phyloP scores from a whole-genome alignment of 441 rosid species.

The Populus hybrid region DNA sequence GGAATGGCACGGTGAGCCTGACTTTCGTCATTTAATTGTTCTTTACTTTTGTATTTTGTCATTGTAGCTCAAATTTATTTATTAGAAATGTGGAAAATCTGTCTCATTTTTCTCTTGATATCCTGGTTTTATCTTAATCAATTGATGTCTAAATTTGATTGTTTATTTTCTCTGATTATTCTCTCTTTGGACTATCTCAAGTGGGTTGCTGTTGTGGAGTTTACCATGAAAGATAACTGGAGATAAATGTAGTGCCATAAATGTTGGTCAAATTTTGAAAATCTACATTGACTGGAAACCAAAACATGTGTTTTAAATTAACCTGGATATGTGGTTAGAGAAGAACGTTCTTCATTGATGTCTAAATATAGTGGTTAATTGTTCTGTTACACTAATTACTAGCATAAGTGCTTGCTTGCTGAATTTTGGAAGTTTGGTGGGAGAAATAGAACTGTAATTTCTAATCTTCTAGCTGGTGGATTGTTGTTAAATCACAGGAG shows the following conservation, averaged over 20 bases:
- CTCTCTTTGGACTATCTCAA: not conserved
- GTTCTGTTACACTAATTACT: not conserved
- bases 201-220: not conserved
- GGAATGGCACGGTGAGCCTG: conserved; percentile 94
- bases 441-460: not conserved
- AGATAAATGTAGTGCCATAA: not conserved
- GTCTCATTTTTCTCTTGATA: not conserved
- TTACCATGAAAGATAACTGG: not conserved
- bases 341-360: not conserved
- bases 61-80: not conserved
- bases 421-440: not conserved
- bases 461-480: conserved; percentile 18
- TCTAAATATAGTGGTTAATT: not conserved
- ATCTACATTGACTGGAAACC: not conserved
- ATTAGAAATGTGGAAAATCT: not conserved
- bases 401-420: not conserved
- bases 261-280: not conserved
- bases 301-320: not conserved
- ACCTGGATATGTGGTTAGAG: not conserved
- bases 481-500: conserved; percentile 57
- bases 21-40: conserved; percentile 4
- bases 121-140: not conserved
- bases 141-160: not conserved
- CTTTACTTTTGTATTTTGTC: not conserved
- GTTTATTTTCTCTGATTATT: not conserved